Evolutionary conservation across 768 basidiomycete species (phyloP), one percentile per base, ranked within the genome.

Genomic region (Tylopilus cervinicoccineus): DNA sequence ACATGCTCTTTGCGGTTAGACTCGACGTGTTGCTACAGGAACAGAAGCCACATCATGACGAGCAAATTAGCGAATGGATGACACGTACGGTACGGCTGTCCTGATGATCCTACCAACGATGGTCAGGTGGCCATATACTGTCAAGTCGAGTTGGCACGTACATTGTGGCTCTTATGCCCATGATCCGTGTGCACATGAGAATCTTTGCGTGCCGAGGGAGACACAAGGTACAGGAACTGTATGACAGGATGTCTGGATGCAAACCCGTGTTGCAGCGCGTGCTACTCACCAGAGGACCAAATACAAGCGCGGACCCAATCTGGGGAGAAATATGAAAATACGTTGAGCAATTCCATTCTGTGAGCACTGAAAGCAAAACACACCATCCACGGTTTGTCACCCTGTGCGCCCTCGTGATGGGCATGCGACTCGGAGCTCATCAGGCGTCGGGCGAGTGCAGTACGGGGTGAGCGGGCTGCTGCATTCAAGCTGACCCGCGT

Each of bases 281-380:
- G 23, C 5, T 33, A 51, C 65, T 38, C 34, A 69, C 67, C 45
- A 54, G 47, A 43, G 66, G 61, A 46, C 67, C 67, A 36, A 67
- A 67, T 41, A 66, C 48, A 31, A 67, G 40, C 16, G 61, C 63
- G 13, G 66, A 68, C 36, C 67, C 67, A 36, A 67, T 52, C 67
- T 67, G 23, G 4, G 5, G 19, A 40, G 36, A 2, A 26, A n/a
- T n/a, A n/a, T n/a, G n/a, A 26, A 19, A 32, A 51, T 17, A 27
- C 6, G 23, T 34, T 33, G 28, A 44, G 39, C 1, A 47, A 41
- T 22, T 42, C 20, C 7, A 14, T 3, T 22, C 6, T 20, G 22
- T 36, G 46, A 14, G 29, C 6, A 23, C 29, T 14, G 20, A 17
- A 2, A 7, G 28, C 24, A 9, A 33, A 38, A 58, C 67, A 28